A percentile compares a stretch with the other conserved stretches of the same genome.
Conservation (phyloP, 2,329 filamentous ascomycete species). For the Scedosporium minutisporum region DNA sequence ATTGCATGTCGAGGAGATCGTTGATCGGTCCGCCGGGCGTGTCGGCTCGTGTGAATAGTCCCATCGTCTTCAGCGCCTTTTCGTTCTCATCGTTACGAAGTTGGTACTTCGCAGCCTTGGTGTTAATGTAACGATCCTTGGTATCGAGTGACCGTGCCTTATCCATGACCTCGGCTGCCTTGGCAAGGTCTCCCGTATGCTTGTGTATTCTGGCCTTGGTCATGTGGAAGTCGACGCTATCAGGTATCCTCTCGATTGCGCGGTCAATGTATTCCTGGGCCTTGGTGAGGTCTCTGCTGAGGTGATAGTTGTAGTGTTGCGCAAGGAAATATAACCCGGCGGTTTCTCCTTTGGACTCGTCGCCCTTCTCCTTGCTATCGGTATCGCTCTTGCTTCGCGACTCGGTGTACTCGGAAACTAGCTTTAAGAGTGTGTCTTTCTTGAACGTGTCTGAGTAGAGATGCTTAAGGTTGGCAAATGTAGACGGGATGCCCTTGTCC, state of each 20-base stretch:
- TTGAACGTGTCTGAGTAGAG: conserved; percentile 74
- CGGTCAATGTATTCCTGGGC: conserved; percentile 76
- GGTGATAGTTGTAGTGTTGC: conserved; percentile 90
- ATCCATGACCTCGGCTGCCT: conserved; percentile 83
- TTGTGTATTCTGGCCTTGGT: conserved; percentile 93
- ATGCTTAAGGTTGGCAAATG: conserved; percentile 93
- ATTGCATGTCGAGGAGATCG: conserved; percentile 96
- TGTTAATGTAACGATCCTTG: conserved; percentile 95
- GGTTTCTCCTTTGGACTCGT: conserved; percentile 55
- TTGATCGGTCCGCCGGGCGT: conserved; percentile 77
- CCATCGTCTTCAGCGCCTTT: conserved; percentile 76
- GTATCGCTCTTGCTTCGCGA: conserved; percentile 31
- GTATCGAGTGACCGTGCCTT: conserved; percentile 75
- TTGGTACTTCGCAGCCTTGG: conserved; percentile 94
- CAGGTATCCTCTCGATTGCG: conserved; percentile 68
- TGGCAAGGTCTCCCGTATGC: conserved; percentile 68
- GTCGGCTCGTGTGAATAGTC: conserved; percentile 88
- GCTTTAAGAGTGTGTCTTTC: conserved; percentile 61
- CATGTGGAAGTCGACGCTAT: conserved; percentile 86
- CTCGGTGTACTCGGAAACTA: conserved; percentile 71
- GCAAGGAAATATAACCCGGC: conserved; percentile 88
- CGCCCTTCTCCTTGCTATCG: conserved; percentile 33
- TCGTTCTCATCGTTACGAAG: conserved; percentile 87
- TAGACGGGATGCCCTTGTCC: conserved; percentile 86
- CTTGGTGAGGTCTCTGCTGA: conserved; percentile 74